Conservation (phyloP, 768 basidiomycete species). For the Hericium alpestre region DNA sequence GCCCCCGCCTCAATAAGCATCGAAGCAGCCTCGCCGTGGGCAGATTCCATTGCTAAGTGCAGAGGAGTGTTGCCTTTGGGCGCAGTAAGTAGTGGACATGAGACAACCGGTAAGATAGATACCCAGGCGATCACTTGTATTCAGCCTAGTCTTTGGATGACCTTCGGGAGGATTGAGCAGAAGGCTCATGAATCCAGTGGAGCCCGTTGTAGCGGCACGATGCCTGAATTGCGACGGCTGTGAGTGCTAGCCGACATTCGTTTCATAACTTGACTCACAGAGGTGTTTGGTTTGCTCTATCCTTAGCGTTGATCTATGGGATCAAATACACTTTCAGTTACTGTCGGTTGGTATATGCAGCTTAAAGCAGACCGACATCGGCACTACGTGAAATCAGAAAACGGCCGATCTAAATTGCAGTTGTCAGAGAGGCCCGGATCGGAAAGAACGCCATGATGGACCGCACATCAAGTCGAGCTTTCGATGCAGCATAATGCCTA, state of each 20-base stretch:
- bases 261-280: slow-evolving; percentile 40
- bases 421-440: not conserved
- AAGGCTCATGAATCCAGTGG: slow-evolving; percentile 77
- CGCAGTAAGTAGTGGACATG: slow-evolving; percentile 8
- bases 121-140: slow-evolving; percentile 77
- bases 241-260: no score
- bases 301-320: slow-evolving; percentile 81
- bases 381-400: slow-evolving; percentile 80
- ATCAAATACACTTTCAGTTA: slow-evolving; percentile 14
- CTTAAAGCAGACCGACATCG: slow-evolving; percentile 54
- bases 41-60: slow-evolving; percentile 95
- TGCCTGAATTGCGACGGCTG: slow-evolving; percentile 41
- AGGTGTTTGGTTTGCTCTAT: slow-evolving; percentile 87
- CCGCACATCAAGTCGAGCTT: slow-evolving; percentile 70
- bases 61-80: slow-evolving; percentile 82
- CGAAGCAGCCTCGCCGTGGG: slow-evolving; percentile 84
- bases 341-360: slow-evolving; percentile 17
- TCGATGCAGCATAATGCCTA: slow-evolving; percentile 91
- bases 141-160: slow-evolving; percentile 68
- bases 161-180: slow-evolving; percentile 78
- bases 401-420: slow-evolving; percentile 61
- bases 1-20: slow-evolving; percentile 91
- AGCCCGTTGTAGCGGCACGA: slow-evolving; percentile 92
- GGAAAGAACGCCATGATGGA: not conserved
- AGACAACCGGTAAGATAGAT: slow-evolving; percentile 11